Evolutionary conservation across 306 rosid genomes (phyloP).

Genomic region (Acmispon strigosus): DNA sequence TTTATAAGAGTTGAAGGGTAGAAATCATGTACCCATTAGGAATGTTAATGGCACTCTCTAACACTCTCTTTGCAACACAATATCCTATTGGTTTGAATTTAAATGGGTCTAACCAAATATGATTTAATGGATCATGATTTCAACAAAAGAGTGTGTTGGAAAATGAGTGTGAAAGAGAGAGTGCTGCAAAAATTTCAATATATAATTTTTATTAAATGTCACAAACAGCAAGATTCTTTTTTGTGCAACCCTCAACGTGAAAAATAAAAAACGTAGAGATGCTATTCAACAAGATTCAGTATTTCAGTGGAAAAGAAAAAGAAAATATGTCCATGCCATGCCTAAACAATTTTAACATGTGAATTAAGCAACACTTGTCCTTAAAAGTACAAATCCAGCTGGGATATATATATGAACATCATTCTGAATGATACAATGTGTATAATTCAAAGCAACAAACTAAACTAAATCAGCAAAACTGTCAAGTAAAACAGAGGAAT

Average conservation of each 20-base stretch:
- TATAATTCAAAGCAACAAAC: neutral
- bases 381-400: neutral
- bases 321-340: neutral
- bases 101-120: no score
- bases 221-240: neutral
- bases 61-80: no score
- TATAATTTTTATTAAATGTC: neutral
- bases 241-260: neutral
- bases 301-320: neutral
- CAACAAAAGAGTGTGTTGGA: no score
- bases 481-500: neutral
- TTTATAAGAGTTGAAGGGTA: no score
- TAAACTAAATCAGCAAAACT: slow-evolving; percentile 7
- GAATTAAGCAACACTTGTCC: neutral
- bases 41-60: no score
- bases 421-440: neutral
- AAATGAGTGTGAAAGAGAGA: no score
- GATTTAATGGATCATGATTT: no score
- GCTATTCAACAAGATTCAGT: neutral
- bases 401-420: neutral
- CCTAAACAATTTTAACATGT: neutral
- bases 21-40: no score
- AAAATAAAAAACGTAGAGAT: neutral
- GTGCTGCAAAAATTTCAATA: no score
- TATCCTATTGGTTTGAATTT: no score